Base-by-base conservation (phyloP, 225 moss, liverwort and hornwort genomes). In the Asterella californica region DNA sequence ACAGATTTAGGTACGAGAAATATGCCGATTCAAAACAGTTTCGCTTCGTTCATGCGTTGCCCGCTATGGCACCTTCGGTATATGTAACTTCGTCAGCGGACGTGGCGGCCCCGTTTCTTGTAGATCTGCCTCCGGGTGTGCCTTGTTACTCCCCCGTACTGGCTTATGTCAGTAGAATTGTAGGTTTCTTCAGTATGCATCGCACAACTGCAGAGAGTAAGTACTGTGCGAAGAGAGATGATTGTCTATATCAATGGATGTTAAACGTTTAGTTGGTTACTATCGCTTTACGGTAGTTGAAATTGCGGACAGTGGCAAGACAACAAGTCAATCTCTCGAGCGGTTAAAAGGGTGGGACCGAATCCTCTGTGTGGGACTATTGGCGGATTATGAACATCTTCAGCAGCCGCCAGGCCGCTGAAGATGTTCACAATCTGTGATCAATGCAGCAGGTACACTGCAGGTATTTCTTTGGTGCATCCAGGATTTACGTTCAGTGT, bases 351-450 rank as follows among this genome's bases (percentile, higher is more conserved):
- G 78, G 78, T 63, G 57, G 84, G 84, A 53, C 78, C 90, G 12
- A 37, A 91, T 9, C 70, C 77, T 0, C 68, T 93, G 4, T 88
- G 90, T 72, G 86, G 88, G 48, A 76, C 86, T 19, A 90, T 83
- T 81, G 90, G 88, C 0, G 2, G 90, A 47, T n/a, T n/a, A n/a
- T n/a, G n/a, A n/a, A n/a, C n/a, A n/a, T n/a, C n/a, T n/a, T n/a
- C n/a, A n/a, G 86, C 68, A 0, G 32, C 83, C 30, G 87, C 83
- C 0, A 19, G 83, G 78, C 87, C 25, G 85, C 85, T 8, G 77
- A 90, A 21, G 86, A 89, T 55, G 67, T 90, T 68, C 82, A 90
- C 72, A 89, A n/a, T 93, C 78, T 90, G 86, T 79, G 88, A 93
- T 79, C 87, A 88, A 54, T 91, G 91, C 49, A 93, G 85, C 84